Evolutionary conservation across 1,284 basidiomycete genomes (phyloP).

Genomic region (Trichosporon asahii): DNA sequence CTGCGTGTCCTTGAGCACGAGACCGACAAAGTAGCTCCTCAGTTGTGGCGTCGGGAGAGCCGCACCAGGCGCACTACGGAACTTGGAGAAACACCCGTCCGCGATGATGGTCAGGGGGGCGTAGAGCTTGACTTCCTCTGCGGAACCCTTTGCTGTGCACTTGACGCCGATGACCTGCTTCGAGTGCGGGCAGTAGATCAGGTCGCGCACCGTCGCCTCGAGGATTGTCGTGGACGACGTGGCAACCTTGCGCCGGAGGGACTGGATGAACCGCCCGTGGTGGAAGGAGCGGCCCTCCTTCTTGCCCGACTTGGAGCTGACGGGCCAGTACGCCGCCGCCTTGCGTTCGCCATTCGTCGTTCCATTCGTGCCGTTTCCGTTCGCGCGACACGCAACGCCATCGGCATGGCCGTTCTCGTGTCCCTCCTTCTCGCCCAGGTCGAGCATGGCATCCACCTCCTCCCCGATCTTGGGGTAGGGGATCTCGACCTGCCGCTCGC

Average conservation of each 20-base stretch:
- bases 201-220: slow-evolving; percentile 75
- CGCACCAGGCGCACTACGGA: slow-evolving; percentile 54
- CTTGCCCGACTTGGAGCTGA: slow-evolving; percentile 37
- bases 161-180: slow-evolving; percentile 63
- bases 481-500: slow-evolving; percentile 58
- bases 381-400: slow-evolving; percentile 13
- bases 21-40: slow-evolving; percentile 76
- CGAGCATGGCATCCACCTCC: slow-evolving; percentile 6
- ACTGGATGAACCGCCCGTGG: slow-evolving; percentile 88
- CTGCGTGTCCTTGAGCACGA: slow-evolving; percentile 68
- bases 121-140: slow-evolving; percentile 49
- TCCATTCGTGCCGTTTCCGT: slow-evolving; percentile 12
- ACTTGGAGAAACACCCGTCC: slow-evolving; percentile 92
- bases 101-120: slow-evolving; percentile 83
- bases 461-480: slow-evolving; percentile 71
- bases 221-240: background rate
- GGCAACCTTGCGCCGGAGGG: slow-evolving; percentile 68
- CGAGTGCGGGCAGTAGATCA: slow-evolving; percentile 62
- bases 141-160: slow-evolving; percentile 54
- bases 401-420: slow-evolving; percentile 14
- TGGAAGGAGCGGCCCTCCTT: slow-evolving; percentile 77
- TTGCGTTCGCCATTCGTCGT: slow-evolving; percentile 11
- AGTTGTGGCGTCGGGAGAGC: slow-evolving; percentile 56
- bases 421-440: background rate
- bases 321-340: slow-evolving; percentile 30